A percentile compares a stretch with the other conserved stretches of the same genome.
phyloP scores from a whole-genome alignment of 306 rosid genomes.

The Biancaea sappan region DNA sequence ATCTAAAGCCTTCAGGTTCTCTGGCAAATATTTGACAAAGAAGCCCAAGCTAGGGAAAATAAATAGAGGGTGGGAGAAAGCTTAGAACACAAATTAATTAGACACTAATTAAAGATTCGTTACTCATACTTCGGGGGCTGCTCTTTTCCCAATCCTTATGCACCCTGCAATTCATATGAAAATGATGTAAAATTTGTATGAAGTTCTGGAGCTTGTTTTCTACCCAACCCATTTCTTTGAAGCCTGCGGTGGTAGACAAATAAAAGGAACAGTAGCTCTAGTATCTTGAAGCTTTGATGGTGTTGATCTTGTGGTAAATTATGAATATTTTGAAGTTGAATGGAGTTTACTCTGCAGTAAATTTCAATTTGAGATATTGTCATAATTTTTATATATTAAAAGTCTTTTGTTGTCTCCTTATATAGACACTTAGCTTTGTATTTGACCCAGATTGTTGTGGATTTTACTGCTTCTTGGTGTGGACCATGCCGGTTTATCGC shows the following conservation, averaged over 20 bases:
- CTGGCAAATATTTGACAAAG: not conserved
- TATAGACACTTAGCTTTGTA: not conserved
- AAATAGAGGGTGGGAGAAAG: not conserved
- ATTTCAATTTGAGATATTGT: not conserved
- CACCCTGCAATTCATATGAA: not conserved
- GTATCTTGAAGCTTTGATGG: not conserved
- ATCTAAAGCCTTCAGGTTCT: not conserved
- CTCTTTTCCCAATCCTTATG: not conserved
- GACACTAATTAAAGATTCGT: not conserved
- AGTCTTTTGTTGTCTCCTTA: not conserved
- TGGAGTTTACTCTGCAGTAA: not conserved
- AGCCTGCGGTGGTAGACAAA: not conserved
- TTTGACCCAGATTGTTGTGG: constrained; percentile 65
- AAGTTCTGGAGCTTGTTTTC: not conserved
- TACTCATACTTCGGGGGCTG: not conserved
- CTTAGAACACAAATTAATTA: not conserved
- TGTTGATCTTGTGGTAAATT: not conserved
- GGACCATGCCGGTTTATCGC: constrained; percentile 92
- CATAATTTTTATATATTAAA: not conserved
- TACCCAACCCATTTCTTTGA: not conserved
- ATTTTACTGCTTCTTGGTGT: constrained; percentile 97
- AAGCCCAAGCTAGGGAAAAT: not conserved
- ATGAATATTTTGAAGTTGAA: not conserved
- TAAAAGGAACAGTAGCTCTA: not conserved
- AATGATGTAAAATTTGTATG: not conserved